Evolutionary conservation across 1,284 basidiomycete species (phyloP).

Genomic region (Ustilago tritici): DNA sequence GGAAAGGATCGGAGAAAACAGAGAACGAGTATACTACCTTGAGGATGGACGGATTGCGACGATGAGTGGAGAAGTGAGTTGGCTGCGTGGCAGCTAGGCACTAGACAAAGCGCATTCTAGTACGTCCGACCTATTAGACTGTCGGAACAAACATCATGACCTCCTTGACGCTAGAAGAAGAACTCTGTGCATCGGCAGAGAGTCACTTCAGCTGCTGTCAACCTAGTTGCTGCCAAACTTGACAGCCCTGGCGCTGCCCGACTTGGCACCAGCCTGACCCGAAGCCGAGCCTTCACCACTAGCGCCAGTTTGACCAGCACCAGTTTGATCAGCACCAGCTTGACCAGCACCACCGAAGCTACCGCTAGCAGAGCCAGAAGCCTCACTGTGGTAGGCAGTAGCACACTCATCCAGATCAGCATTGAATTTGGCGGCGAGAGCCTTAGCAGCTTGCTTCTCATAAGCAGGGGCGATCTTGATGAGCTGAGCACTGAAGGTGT

Average conservation of each 20-base stretch:
- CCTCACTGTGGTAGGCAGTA: constrained; percentile 5
- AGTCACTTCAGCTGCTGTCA: neutral
- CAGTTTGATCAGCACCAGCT: neutral
- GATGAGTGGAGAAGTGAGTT: neutral
- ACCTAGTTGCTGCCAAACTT: neutral
- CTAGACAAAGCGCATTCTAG: neutral
- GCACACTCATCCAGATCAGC: constrained; percentile 8
- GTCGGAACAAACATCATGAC: neutral
- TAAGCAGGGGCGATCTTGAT: constrained; percentile 16
- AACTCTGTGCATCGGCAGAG: neutral
- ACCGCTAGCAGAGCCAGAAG: neutral
- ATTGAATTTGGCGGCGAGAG: constrained; percentile 13
- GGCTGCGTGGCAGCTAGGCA: neutral
- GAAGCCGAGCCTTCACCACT: neutral
- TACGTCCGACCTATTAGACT: neutral
- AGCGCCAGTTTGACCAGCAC: neutral
- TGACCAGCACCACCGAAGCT: neutral
- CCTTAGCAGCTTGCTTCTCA: constrained; percentile 7
- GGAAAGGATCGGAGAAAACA: neutral
- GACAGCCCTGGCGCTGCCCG: neutral
- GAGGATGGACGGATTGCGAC: neutral
- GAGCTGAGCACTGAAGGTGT: constrained; percentile 6
- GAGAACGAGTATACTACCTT: neutral
- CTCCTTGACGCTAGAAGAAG: neutral
- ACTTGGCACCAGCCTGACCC: neutral